phyloP scores from a whole-genome alignment of 495 filamentous ascomycete species.

The Penicillium mononematosum region DNA sequence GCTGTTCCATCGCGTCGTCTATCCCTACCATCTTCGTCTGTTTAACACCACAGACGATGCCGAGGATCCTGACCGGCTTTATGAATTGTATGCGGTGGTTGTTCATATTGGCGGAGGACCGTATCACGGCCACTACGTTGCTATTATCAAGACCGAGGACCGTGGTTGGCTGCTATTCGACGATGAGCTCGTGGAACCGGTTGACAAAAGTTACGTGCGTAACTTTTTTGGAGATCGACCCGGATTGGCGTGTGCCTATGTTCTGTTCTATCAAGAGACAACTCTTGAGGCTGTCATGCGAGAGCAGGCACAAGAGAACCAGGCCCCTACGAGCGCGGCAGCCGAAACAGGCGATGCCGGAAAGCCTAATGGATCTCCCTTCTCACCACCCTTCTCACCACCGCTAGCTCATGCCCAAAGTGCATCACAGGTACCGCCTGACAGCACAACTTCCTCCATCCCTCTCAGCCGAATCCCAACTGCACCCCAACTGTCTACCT shows the following conservation, averaged over 20 bases:
- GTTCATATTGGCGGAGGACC: slow-evolving; percentile 98
- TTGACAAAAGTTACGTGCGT: slow-evolving; percentile 92
- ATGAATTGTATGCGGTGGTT: slow-evolving; percentile 97
- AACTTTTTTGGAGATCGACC: slow-evolving; percentile 97
- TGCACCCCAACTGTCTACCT: slow-evolving; percentile 50
- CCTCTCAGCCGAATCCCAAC: slow-evolving; percentile 61
- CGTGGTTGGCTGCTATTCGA: slow-evolving; percentile 95
- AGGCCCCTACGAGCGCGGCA: slow-evolving; percentile 46
- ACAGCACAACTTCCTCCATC: slow-evolving; percentile 51
- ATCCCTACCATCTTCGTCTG: slow-evolving; percentile 91
- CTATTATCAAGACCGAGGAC: slow-evolving; percentile 96
- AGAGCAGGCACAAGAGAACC: slow-evolving; percentile 78
- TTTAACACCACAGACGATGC: slow-evolving; percentile 99
- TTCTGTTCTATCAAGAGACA: slow-evolving; percentile 97
- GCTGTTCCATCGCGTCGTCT: slow-evolving; percentile 94
- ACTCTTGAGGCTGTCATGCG: slow-evolving; percentile 82
- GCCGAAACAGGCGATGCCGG: slow-evolving; percentile 57
- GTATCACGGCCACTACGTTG: slow-evolving; percentile 96
- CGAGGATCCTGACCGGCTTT: slow-evolving; percentile 89
- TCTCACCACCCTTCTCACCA: slow-evolving; percentile 29
- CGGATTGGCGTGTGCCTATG: slow-evolving; percentile 90
- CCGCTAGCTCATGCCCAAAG: slow-evolving; percentile 43
- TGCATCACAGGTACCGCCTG: slow-evolving; percentile 38
- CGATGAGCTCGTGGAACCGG: slow-evolving; percentile 97
- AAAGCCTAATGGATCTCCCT: slow-evolving; percentile 43